These are phyloP conservation scores for Fusarium sp. DNA, from an alignment of 2,329 filamentous ascomycete genomes.

Conservation along the genomic window DNA sequence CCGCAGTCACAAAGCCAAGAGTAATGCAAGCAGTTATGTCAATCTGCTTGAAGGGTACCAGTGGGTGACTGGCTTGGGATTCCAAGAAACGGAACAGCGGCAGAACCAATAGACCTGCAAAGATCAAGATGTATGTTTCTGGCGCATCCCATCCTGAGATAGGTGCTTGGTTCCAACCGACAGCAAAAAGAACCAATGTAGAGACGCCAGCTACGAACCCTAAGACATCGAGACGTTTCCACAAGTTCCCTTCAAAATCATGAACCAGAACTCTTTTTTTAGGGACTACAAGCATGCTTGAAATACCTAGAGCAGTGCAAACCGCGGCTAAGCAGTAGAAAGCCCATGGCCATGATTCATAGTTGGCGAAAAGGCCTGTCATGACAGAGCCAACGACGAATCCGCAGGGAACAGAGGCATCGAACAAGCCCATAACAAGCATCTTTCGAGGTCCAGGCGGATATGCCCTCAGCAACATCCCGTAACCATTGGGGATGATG, in stretches of 20 bases:
- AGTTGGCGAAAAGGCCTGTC: slow-evolving; percentile 40
- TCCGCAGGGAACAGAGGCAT: slow-evolving; percentile 39
- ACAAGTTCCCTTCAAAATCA: slow-evolving; percentile 42
- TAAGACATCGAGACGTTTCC: slow-evolving; percentile 39
- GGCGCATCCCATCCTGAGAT: slow-evolving; percentile 31
- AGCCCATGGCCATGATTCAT: slow-evolving; percentile 42
- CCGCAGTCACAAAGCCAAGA: slow-evolving; percentile 34
- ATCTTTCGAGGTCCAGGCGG: slow-evolving; percentile 42
- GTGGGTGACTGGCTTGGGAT: slow-evolving; percentile 34
- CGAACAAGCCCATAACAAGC: slow-evolving; percentile 41
- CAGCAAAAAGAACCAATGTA: slow-evolving; percentile 37
- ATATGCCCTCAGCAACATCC: slow-evolving; percentile 41
- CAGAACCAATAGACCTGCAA: slow-evolving; percentile 29
- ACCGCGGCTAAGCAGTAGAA: slow-evolving; percentile 41
- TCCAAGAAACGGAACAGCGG: slow-evolving; percentile 35
- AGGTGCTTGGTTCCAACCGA: slow-evolving; percentile 44
- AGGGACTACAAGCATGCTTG: slow-evolving; percentile 41
- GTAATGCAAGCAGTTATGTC: slow-evolving; percentile 25
- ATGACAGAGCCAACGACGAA: slow-evolving; percentile 43
- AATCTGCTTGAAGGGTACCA: slow-evolving; percentile 41
- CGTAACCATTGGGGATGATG: slow-evolving; percentile 40
- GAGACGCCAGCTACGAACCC: slow-evolving; percentile 27
- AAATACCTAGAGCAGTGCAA: slow-evolving; percentile 33
- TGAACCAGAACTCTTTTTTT: slow-evolving; percentile 35
- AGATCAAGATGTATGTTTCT: slow-evolving; percentile 37